Evolutionary conservation across 352 stramenopile genomes (phyloP).

Genomic region (Globisporangium heterothallicum): DNA sequence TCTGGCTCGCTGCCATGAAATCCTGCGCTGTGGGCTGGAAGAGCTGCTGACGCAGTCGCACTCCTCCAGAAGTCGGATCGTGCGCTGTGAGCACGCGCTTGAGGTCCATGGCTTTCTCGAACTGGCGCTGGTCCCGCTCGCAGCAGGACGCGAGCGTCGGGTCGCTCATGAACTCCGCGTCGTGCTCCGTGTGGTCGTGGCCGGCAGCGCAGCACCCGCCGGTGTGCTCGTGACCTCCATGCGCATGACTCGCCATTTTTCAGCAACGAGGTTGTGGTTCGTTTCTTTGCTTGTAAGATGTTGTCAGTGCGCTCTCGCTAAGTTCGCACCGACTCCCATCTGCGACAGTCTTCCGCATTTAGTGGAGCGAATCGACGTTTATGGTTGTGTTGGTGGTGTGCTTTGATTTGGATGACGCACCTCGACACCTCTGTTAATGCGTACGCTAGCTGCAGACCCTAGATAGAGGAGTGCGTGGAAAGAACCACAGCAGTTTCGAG

Average conservation of each 20-base stretch:
- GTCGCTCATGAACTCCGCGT: slow-evolving; percentile 38
- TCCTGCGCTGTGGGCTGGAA: slow-evolving; percentile 29
- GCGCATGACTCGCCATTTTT: slow-evolving; percentile 1
- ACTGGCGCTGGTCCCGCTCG: slow-evolving; percentile 49
- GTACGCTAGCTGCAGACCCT: too few relatives aligned
- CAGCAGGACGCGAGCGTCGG: slow-evolving; percentile 66
- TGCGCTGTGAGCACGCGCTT: slow-evolving; percentile 52
- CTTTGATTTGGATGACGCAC: too few relatives aligned
- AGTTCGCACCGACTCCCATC: too few relatives aligned
- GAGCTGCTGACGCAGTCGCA: slow-evolving; percentile 55
- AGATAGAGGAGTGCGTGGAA: too few relatives aligned
- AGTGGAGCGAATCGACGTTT: too few relatives aligned
- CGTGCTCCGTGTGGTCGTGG: slow-evolving; percentile 23
- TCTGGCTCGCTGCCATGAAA: background rate
- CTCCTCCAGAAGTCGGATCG: slow-evolving; percentile 44
- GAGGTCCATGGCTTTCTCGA: slow-evolving; percentile 58
- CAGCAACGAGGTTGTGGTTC: too few relatives aligned
- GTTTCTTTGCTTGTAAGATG: too few relatives aligned
- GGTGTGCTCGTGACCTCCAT: background rate
- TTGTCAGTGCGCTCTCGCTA: too few relatives aligned
- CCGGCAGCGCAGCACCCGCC: background rate
- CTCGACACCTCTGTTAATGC: too few relatives aligned
- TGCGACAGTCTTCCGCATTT: too few relatives aligned
- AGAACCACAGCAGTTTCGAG: too few relatives aligned
- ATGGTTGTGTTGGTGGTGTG: too few relatives aligned